A percentile compares a stretch with the other conserved stretches of the same genome.
Conservation (phyloP, 768 basidiomycete genomes). For the Hygrocybe coccinea region DNA sequence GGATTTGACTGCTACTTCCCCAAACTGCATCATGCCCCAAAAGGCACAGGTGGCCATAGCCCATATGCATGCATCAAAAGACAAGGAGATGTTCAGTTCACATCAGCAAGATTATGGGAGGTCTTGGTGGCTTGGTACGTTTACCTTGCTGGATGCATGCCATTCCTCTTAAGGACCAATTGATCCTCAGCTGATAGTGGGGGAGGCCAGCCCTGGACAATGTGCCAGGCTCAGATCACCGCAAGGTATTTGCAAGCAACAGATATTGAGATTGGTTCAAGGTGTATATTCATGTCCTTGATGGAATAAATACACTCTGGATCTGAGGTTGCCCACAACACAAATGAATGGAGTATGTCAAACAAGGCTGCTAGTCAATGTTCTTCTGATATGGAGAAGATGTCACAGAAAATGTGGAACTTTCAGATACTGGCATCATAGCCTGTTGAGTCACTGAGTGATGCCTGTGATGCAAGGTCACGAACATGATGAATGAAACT, state of each 20-base stretch:
- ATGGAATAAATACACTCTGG: slow-evolving; percentile 13
- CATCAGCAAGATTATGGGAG: slow-evolving; percentile 33
- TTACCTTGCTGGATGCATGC: slow-evolving; percentile 7
- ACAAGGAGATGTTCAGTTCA: slow-evolving; percentile 20
- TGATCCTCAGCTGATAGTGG: too few relatives aligned
- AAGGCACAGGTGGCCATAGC: slow-evolving; percentile 34
- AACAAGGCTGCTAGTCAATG: slow-evolving; percentile 25
- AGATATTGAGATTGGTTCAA: slow-evolving; percentile 28
- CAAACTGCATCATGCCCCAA: slow-evolving; percentile 37
- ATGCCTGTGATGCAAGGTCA: slow-evolving; percentile 16
- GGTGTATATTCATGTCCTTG: slow-evolving; percentile 10
- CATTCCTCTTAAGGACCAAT: too few relatives aligned
- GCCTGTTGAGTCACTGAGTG: slow-evolving; percentile 15
- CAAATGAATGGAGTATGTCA: slow-evolving; percentile 31
- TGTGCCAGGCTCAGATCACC: slow-evolving; percentile 26
- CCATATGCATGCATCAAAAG: slow-evolving; percentile 41
- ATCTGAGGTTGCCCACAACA: too few relatives aligned
- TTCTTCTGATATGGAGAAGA: slow-evolving; percentile 25
- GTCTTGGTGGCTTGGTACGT: slow-evolving; percentile 20
- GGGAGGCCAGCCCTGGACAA: too few relatives aligned
- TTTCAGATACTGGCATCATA: slow-evolving; percentile 22
- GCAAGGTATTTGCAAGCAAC: slow-evolving; percentile 32
- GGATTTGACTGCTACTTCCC: slow-evolving; percentile 30
- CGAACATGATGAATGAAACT: slow-evolving; percentile 16
- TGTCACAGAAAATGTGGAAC: too few relatives aligned